phyloP scores from a whole-genome alignment of 2,329 filamentous ascomycete species.

The Sarocladium kiliense region DNA sequence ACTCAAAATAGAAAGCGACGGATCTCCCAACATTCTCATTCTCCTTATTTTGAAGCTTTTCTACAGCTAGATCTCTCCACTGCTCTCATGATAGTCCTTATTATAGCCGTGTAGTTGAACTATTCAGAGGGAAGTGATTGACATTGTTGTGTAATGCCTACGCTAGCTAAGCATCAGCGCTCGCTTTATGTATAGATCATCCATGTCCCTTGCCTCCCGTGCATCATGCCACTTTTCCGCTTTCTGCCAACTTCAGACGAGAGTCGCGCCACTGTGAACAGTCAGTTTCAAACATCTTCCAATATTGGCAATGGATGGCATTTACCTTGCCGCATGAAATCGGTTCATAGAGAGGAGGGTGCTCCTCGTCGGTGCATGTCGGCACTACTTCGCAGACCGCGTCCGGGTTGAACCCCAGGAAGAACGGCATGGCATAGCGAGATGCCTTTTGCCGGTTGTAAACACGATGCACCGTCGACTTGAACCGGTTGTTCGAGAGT shows the following conservation, averaged over 20 bases:
- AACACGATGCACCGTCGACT: conserved; percentile 17
- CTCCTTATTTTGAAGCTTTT: too few relatives aligned
- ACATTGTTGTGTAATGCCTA: too few relatives aligned
- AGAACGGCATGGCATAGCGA: conserved; percentile 51
- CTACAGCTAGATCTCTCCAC: too few relatives aligned
- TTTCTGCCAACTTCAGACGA: not conserved
- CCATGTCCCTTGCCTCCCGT: not conserved
- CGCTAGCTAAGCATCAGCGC: too few relatives aligned
- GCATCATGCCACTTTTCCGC: not conserved
- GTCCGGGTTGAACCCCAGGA: conserved; percentile 50
- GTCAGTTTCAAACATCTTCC: not conserved
- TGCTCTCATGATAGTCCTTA: too few relatives aligned
- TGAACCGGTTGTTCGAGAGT: conserved; percentile 18
- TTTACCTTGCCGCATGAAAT: conserved; percentile 41
- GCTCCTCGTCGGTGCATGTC: conserved; percentile 37
- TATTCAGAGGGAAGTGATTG: too few relatives aligned
- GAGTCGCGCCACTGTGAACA: not conserved
- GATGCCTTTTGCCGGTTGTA: conserved; percentile 34
- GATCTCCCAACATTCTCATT: too few relatives aligned
- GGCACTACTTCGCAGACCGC: conserved; percentile 44
- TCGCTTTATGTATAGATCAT: too few relatives aligned
- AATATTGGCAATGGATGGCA: not conserved
- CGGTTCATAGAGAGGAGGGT: conserved; percentile 44
- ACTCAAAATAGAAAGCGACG: too few relatives aligned
- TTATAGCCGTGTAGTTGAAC: too few relatives aligned